A percentile compares a stretch with the other conserved stretches of the same genome.
These are phyloP conservation scores for Cladophialophora immunda DNA, from an alignment of 2,329 filamentous ascomycete species.

Conservation along the genomic window DNA sequence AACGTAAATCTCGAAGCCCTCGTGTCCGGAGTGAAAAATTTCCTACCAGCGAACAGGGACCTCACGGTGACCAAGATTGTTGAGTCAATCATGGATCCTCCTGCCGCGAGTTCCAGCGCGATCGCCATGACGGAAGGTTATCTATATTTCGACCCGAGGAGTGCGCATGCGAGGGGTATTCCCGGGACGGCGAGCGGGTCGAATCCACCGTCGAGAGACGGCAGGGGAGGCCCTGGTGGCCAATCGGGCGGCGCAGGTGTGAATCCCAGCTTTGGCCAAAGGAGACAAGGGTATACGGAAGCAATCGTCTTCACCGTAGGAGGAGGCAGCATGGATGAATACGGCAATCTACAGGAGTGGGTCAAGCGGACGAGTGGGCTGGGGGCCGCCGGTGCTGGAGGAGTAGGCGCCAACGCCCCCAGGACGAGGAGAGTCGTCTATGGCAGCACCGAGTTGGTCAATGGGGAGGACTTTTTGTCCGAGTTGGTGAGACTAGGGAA, in stretches of 20 bases:
- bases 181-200: conserved; percentile 76
- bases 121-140: conserved; percentile 97
- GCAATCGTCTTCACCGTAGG: conserved; percentile 95
- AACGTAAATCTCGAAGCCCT: conserved; percentile 90
- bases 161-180: conserved; percentile 88
- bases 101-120: conserved; percentile 85
- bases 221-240: conserved; percentile 42
- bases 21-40: conserved; percentile 96
- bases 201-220: conserved; percentile 52
- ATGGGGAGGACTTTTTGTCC: conserved; percentile 67
- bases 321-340: conserved; percentile 98
- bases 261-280: conserved; percentile 86
- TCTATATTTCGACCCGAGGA: conserved; percentile 95
- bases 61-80: conserved; percentile 97
- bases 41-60: conserved; percentile 94
- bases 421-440: conserved; percentile 86
- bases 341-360: conserved; percentile 97
- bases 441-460: conserved; percentile 82
- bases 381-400: conserved; percentile 61
- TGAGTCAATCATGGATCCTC: conserved; percentile 96
- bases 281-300: conserved; percentile 87
- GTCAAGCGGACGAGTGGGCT: conserved; percentile 73
- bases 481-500: conserved; percentile 63
- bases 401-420: conserved; percentile 47
- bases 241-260: conserved; percentile 49